These are phyloP conservation scores for Alternaria hordeiaustralica DNA, from an alignment of 2,329 filamentous ascomycete species.

Conservation along the genomic window DNA sequence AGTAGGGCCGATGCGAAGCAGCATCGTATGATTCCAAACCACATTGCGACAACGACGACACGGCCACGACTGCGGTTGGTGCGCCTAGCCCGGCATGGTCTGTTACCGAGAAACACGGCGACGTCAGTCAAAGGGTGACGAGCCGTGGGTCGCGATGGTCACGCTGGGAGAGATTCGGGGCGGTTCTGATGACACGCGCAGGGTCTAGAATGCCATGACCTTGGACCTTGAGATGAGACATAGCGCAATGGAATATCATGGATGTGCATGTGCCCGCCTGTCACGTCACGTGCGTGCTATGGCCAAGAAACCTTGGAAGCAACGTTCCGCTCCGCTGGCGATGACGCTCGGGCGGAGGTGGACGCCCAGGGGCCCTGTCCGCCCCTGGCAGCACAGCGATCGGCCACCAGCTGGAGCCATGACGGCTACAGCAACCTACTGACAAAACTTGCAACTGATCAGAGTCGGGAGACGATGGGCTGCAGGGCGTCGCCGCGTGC, in stretches of 20 bases:
- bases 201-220: constrained; percentile 1
- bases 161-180: constrained; percentile 6
- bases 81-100: background rate
- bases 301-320: background rate
- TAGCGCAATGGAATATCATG: background rate
- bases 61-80: constrained; percentile 1
- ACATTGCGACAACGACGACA: background rate
- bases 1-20: constrained; percentile 12
- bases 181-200: constrained; percentile 5
- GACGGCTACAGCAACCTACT: background rate
- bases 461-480: background rate
- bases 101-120: background rate
- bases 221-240: background rate
- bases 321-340: constrained; percentile 6
- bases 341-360: constrained; percentile 2
- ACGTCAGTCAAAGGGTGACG: background rate
- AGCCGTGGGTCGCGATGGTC: background rate
- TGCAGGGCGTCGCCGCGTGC: background rate
- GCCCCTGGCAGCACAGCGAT: constrained; percentile 8
- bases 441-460: background rate
- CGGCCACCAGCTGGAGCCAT: background rate
- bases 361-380: constrained; percentile 22
- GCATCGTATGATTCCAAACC: background rate
- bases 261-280: background rate
- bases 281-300: background rate